Evolutionary conservation across 192 early-diverging fungal genomes (phyloP), one percentile per base, ranked within the genome.

Genomic region (Cladochytrium replicatum): DNA sequence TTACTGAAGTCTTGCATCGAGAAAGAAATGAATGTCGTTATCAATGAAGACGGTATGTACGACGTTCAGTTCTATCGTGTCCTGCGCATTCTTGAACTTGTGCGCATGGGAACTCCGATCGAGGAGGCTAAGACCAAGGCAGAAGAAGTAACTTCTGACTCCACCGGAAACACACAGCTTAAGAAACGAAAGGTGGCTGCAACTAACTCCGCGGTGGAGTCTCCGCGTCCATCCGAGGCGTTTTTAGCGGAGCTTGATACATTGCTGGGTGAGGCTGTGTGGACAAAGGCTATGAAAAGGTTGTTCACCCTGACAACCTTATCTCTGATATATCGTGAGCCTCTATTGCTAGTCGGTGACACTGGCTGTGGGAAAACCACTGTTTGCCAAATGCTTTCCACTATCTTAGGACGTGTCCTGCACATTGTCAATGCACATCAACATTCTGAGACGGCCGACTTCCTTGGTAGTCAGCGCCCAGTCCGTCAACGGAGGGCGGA

Each of bases 281-380:
- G 96, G 96, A 97, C 92, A 0, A 80, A 81, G 56, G 81, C 92
- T 1, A 95, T 96, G 89, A 80, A 86, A 44, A 64, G 90, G 32
- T 64, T 94, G 40, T 93, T 96, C 50, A 80, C 81, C 19, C 66
- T 99, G 19, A 88, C 93, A 8, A 76, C 77, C 17, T 75, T 83
- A 31, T 92, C 86, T 42, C 62, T 93, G 37, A 57, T 69, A 17
- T 79, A 83, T 64, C 72, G 80, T 45, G 96, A 99, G 57, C 93
- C 96, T 11, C 85, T 96, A 23, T 62, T 99, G 28, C 70, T 99
- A 3, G 89, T 99, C 3, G 96, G 96, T 41, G 96, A 96, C 56
- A 97, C 96, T 15, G 96, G 96, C n/a, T 86, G 86, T 58, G 96
- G 93, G 42, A 99, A 97, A 61, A 99, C 96, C 6, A 97, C 92